Conservation (phyloP, 2,329 filamentous ascomycete species). For the Hypomyces perniciosus region DNA sequence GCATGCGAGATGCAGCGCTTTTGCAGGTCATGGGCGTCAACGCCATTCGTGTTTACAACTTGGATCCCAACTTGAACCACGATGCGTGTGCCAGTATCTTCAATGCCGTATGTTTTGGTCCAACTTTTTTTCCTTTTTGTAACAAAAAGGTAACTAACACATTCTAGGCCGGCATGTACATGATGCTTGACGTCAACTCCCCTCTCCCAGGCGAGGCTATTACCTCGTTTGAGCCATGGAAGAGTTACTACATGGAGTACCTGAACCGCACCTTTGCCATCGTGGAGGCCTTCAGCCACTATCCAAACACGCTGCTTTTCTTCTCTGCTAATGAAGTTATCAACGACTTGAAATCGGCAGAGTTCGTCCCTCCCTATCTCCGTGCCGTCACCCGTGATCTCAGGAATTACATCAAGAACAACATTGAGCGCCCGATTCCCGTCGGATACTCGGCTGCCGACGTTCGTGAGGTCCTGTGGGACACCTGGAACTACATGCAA, state of each 20-base stretch:
- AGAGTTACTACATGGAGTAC: constrained; percentile 54
- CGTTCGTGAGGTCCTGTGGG: constrained; percentile 65
- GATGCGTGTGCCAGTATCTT: constrained; percentile 63
- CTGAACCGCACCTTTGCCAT: constrained; percentile 62
- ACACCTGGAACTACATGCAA: constrained; percentile 71
- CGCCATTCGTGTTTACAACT: constrained; percentile 64
- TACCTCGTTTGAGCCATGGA: constrained; percentile 49
- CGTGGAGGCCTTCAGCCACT: constrained; percentile 61
- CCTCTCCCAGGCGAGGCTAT: constrained; percentile 54
- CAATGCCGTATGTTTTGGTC: constrained; percentile 42
- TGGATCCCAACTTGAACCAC: constrained; percentile 60
- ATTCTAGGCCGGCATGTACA: constrained; percentile 56
- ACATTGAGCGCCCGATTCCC: constrained; percentile 61
- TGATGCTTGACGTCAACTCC: constrained; percentile 64
- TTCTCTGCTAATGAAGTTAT: constrained; percentile 78
- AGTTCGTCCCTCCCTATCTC: constrained; percentile 61
- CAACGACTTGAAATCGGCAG: constrained; percentile 55
- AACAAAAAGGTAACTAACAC: constrained; percentile 8
- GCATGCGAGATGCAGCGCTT: constrained; percentile 58
- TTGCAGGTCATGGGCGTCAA: constrained; percentile 61
- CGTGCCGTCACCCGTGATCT: constrained; percentile 72
- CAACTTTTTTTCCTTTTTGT: background rate
- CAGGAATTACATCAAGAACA: constrained; percentile 72
- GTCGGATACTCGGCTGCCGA: constrained; percentile 79
- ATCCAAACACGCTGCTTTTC: constrained; percentile 64